Conservation (phyloP, 495 filamentous ascomycete genomes). For the Daldinia vernicosa region DNA sequence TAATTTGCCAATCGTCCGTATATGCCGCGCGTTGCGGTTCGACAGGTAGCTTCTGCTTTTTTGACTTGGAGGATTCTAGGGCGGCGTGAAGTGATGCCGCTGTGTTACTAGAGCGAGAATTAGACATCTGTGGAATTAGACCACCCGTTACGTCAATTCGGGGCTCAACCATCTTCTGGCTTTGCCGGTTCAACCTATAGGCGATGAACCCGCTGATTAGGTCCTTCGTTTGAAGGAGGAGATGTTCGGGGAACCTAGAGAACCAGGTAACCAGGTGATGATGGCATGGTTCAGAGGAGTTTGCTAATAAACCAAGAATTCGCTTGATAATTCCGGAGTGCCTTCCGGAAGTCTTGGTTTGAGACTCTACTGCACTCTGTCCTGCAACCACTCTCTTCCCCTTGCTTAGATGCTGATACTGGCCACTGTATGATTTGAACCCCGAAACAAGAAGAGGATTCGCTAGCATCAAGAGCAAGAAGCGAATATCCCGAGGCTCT, state of each 20-base stretch:
- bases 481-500: slow-evolving; percentile 76
- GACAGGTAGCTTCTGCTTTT: slow-evolving; percentile 56
- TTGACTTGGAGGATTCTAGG: slow-evolving; percentile 59
- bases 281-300: slow-evolving; percentile 79
- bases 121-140: slow-evolving; percentile 75
- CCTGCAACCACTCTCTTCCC: slow-evolving; percentile 40
- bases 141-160: slow-evolving; percentile 67
- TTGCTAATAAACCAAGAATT: slow-evolving; percentile 81
- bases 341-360: slow-evolving; percentile 42
- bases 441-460: slow-evolving; percentile 76
- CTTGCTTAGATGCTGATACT: slow-evolving; percentile 35
- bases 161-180: slow-evolving; percentile 69
- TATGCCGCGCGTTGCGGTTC: slow-evolving; percentile 70
- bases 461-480: slow-evolving; percentile 82
- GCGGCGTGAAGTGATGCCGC: slow-evolving; percentile 79
- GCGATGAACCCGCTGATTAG: slow-evolving; percentile 82
- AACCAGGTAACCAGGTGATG: slow-evolving; percentile 88
- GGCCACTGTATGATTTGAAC: slow-evolving; percentile 49
- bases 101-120: slow-evolving; percentile 65
- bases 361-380: slow-evolving; percentile 43
- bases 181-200: slow-evolving; percentile 79
- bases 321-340: slow-evolving; percentile 90
- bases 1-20: slow-evolving; percentile 91
- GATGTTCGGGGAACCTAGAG: slow-evolving; percentile 71
- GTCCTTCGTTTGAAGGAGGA: slow-evolving; percentile 78